These are phyloP conservation scores for Xerocomus minutiporus DNA, from an alignment of 1,284 basidiomycete genomes.

Conservation along the genomic window DNA sequence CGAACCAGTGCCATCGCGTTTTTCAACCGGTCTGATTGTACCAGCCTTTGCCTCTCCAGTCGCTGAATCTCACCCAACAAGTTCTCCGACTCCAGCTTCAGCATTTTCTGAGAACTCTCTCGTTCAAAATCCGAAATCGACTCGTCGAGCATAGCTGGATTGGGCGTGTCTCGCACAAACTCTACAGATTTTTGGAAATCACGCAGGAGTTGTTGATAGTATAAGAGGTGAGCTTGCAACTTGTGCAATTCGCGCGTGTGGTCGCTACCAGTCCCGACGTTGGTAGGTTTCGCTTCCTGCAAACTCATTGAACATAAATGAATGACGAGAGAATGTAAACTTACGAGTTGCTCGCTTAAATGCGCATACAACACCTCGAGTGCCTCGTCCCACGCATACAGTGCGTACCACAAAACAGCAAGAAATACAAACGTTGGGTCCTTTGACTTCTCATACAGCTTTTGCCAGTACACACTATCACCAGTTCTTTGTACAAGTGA, in stretches of 20 bases:
- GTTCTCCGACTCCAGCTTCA: constrained; percentile 42
- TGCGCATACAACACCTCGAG: constrained; percentile 47
- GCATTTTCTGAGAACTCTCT: neutral
- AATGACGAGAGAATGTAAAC: constrained; percentile 1
- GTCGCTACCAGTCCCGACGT: constrained; percentile 19
- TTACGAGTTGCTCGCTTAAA: constrained; percentile 41
- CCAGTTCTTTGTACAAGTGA: constrained; percentile 36
- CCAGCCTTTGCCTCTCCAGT: constrained; percentile 38
- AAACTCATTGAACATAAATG: neutral
- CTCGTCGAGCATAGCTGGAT: constrained; percentile 38
- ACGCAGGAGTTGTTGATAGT: constrained; percentile 49
- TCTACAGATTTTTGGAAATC: constrained; percentile 50
- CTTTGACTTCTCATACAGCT: constrained; percentile 41
- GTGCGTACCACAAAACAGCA: constrained; percentile 51
- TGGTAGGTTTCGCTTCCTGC: constrained; percentile 39
- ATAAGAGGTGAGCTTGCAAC: constrained; percentile 50
- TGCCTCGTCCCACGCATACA: constrained; percentile 57
- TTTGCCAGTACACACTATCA: constrained; percentile 50
- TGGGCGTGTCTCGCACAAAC: constrained; percentile 44
- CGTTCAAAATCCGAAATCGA: constrained; percentile 12
- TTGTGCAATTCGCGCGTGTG: constrained; percentile 50
- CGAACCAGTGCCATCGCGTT: constrained; percentile 49
- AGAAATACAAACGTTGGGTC: constrained; percentile 54
- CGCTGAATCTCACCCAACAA: constrained; percentile 44
- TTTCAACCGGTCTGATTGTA: constrained; percentile 44